Conservation (phyloP, 129 eudicot species). For the Escallonia rubra region DNA sequence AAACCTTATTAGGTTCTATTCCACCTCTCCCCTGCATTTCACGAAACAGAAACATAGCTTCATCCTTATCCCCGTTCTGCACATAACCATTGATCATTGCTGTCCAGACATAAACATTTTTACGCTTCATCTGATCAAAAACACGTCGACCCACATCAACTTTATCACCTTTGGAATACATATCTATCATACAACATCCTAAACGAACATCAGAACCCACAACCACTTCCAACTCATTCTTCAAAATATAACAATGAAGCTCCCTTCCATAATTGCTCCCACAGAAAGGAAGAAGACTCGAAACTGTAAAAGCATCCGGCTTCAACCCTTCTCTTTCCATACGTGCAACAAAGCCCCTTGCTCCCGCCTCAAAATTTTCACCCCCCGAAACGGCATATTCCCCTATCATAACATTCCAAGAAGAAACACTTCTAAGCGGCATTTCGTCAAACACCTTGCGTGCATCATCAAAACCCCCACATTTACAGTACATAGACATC, state of each 20-base stretch:
- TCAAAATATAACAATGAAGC: slow-evolving; percentile 50
- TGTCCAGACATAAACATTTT: slow-evolving; percentile 40
- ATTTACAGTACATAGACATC: neutral
- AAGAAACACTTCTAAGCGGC: neutral
- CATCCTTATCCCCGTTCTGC: neutral
- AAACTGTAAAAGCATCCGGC: slow-evolving; percentile 46
- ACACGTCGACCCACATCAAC: slow-evolving; percentile 32
- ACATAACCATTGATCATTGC: neutral
- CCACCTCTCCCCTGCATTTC: neutral
- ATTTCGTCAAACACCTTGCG: neutral
- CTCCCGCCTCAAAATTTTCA: neutral
- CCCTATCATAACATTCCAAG: slow-evolving; percentile 38
- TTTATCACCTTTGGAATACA: slow-evolving; percentile 46
- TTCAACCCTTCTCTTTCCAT: slow-evolving; percentile 47
- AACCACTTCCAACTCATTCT: slow-evolving; percentile 25
- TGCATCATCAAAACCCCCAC: neutral
- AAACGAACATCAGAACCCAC: slow-evolving; percentile 33
- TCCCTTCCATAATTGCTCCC: slow-evolving; percentile 48
- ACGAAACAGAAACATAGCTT: neutral
- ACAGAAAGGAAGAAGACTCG: slow-evolving; percentile 45
- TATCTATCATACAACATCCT: slow-evolving; percentile 53
- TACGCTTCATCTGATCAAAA: slow-evolving; percentile 36
- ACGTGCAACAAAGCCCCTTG: slow-evolving; percentile 30
- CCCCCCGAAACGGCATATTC: slow-evolving; percentile 15
- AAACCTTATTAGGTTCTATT: neutral